Conservation (phyloP, 129 eudicot species). For the Centella asiatica region DNA sequence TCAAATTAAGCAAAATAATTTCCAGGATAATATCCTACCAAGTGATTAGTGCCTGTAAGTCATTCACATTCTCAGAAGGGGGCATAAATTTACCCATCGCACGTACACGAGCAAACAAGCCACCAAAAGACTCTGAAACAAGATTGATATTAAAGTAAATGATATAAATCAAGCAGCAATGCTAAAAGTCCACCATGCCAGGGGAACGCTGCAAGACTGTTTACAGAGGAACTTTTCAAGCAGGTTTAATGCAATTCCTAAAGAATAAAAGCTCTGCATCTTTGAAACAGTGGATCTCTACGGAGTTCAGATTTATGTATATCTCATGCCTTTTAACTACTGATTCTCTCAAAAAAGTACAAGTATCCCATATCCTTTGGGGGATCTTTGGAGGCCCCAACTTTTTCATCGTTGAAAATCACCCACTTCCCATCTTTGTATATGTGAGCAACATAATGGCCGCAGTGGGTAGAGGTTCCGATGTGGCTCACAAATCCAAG, state of each 20-base stretch:
- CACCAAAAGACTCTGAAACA: not conserved
- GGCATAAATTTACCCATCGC: not conserved
- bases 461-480: constrained; percentile 93
- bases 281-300: not conserved
- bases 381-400: constrained; percentile 81
- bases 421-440: constrained; percentile 87
- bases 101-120: not conserved
- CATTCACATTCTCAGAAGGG: not conserved
- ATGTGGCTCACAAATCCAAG: constrained; percentile 96
- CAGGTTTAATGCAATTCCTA: not conserved
- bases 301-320: not conserved
- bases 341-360: constrained; percentile 79
- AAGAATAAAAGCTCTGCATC: constrained; percentile 1
- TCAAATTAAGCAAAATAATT: too few species aligned
- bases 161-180: not conserved
- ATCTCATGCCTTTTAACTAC: constrained; percentile 19
- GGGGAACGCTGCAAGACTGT: constrained; percentile 5
- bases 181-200: not conserved
- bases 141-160: not conserved
- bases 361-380: constrained; percentile 97
- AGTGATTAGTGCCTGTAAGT: not conserved
- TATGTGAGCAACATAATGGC: constrained; percentile 95
- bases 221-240: not conserved
- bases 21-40: not conserved
- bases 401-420: constrained; percentile 86